Evolutionary conservation across 2,329 filamentous ascomycete genomes (phyloP), one percentile per base, ranked within the genome.

Genomic region (Phaeosphaeria sp.): DNA sequence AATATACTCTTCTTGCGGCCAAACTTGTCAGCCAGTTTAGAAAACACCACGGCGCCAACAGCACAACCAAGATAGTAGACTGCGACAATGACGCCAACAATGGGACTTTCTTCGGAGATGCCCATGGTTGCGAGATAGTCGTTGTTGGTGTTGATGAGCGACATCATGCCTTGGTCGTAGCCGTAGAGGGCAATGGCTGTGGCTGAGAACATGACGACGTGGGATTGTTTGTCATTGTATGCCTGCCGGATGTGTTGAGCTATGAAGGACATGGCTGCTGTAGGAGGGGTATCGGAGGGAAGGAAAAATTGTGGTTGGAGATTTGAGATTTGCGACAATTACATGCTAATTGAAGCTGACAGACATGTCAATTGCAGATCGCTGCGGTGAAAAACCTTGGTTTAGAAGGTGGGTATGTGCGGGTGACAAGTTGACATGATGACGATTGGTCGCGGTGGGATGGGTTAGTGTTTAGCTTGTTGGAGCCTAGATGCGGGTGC

Each of bases 11-110:
- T 79, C 68, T 85, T 87, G 11, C 85, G 79, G 7, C 85, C 85
- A 50, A 78, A 77, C 46, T 69, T 76, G 62, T 88, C 85, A 6
- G 85, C 84, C 21, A 84, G 74, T 65, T 77, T 80, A n/a, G 82
- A 85, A 60, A 86, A 85, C 20, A 86, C 62, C 0, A 87, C 81
- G 1, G 85, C 84, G 15, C 86, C 85, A 2, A 84, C 72, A 3
- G 85, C 79, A 63, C 85, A 87, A n/a, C 85, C 85, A 6, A 88
- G 81, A 63, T 88, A 88, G 76, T 88, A 88, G 27, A 88, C 79
- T 2, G 84, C 83, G 17, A 88, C 85, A 53, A 87, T 85, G 54
- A 87, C 78, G 53, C 86, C 85, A 36, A 88, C 84, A 21, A 87
- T 65, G 1, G 84, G 80, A 4, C 80, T 81, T 30, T 82, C 77